These are phyloP conservation scores for Calamus simplicifolius DNA, from an alignment of 176 grass and related monocot species.

Conservation along the genomic window DNA sequence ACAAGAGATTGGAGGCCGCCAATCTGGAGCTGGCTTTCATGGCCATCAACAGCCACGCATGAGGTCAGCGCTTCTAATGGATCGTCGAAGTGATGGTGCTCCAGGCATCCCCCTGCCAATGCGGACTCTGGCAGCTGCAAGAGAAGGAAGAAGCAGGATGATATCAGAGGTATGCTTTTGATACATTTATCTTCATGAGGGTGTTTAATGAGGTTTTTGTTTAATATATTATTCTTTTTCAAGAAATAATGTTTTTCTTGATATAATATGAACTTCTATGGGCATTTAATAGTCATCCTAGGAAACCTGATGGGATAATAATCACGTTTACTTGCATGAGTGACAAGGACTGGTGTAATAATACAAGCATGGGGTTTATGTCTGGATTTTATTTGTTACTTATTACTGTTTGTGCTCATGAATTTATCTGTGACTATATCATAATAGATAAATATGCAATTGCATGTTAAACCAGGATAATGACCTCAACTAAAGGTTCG, in stretches of 20 bases:
- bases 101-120: background rate
- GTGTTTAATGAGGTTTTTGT: background rate
- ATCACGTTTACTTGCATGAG: too few species aligned
- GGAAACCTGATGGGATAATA: too few species aligned
- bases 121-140: background rate
- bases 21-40: background rate
- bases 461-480: too few species aligned
- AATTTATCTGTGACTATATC: too few species aligned
- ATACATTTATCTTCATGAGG: background rate
- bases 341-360: too few species aligned
- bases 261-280: too few species aligned
- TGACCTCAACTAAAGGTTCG: too few species aligned
- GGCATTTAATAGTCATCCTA: too few species aligned
- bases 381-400: too few species aligned
- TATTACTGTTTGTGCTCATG: too few species aligned
- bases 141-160: background rate
- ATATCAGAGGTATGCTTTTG: background rate
- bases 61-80: background rate
- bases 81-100: background rate
- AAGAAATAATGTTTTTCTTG: background rate
- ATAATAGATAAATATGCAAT: too few species aligned
- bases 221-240: background rate
- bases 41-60: background rate
- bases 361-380: too few species aligned
- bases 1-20: background rate